phyloP scores from a whole-genome alignment of 2,329 filamentous ascomycete genomes.

The Metarhizium anisopliae region DNA sequence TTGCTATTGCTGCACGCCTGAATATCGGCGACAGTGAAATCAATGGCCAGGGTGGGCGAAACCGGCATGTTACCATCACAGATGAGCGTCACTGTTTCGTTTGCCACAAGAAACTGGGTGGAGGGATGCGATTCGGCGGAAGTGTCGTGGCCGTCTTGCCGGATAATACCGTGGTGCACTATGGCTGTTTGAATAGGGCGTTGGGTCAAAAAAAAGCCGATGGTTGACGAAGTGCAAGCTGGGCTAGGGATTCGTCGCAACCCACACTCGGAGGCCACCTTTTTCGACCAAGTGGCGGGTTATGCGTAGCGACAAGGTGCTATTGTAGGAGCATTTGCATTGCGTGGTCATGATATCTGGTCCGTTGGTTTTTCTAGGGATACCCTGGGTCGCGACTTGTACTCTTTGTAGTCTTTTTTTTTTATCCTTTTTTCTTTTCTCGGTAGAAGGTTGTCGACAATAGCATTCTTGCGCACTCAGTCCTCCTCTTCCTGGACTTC shows the following conservation, averaged over 20 bases:
- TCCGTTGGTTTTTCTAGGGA: constrained; percentile 12
- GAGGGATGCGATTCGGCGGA: constrained; percentile 74
- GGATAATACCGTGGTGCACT: constrained; percentile 73
- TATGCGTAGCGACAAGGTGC: constrained; percentile 1
- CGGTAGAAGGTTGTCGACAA: not conserved
- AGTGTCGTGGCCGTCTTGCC: constrained; percentile 87
- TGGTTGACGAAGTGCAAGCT: constrained; percentile 23
- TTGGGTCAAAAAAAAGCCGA: constrained; percentile 28
- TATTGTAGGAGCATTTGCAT: constrained; percentile 13
- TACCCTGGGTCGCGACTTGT: constrained; percentile 11
- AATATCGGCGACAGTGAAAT: constrained; percentile 60
- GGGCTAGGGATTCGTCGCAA: constrained; percentile 26
- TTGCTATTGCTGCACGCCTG: constrained; percentile 65
- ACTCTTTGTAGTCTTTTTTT: not conserved
- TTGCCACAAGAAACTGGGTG: constrained; percentile 86
- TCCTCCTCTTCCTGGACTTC: constrained; percentile 64
- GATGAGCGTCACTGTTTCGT: constrained; percentile 88
- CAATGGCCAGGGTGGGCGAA: constrained; percentile 43
- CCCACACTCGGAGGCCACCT: not conserved
- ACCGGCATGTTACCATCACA: constrained; percentile 64
- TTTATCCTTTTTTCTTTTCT: not conserved
- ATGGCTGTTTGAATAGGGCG: constrained; percentile 60
- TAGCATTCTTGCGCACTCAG: constrained; percentile 10
- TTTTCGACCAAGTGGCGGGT: not conserved
- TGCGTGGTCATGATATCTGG: constrained; percentile 4